phyloP scores from a whole-genome alignment of 2,329 filamentous ascomycete species.

The Colletotrichum sp. region DNA sequence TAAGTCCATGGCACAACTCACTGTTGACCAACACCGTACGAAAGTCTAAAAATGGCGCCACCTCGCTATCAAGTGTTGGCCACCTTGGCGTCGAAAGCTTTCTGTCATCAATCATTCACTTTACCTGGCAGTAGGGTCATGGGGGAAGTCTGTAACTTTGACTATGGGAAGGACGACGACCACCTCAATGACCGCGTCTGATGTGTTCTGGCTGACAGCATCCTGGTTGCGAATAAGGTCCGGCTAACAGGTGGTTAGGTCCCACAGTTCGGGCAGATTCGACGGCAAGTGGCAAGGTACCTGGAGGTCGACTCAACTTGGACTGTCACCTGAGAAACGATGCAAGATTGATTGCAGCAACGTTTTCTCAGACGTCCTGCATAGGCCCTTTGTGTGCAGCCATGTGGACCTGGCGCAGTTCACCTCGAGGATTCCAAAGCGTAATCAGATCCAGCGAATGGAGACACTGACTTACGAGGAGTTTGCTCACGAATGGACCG shows the following conservation, averaged over 20 bases:
- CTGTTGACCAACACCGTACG: background rate
- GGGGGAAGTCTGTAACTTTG: background rate
- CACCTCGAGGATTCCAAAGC: constrained; percentile 69
- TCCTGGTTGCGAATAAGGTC: background rate
- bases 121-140: background rate
- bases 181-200: background rate
- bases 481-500: constrained; percentile 77
- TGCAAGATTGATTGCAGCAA: constrained; percentile 72
- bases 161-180: background rate
- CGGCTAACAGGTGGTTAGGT: constrained; percentile 14
- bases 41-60: background rate
- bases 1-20: constrained; percentile 60
- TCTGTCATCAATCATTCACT: background rate
- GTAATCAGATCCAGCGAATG: constrained; percentile 76
- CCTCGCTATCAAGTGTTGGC: background rate
- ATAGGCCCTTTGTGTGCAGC: constrained; percentile 89
- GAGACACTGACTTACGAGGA: constrained; percentile 71
- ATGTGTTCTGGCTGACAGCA: background rate
- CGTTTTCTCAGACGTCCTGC: constrained; percentile 88
- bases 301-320: constrained; percentile 82
- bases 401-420: constrained; percentile 73
- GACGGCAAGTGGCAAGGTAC: constrained; percentile 73
- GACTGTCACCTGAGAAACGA: constrained; percentile 52
- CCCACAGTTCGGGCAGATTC: constrained; percentile 23
- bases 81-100: background rate